Percentiles rank a stretch among this genome's conserved stretches.
Evolutionary conservation across 73 alveolate species (phyloP).

Genomic region (Uronychia setigera): DNA sequence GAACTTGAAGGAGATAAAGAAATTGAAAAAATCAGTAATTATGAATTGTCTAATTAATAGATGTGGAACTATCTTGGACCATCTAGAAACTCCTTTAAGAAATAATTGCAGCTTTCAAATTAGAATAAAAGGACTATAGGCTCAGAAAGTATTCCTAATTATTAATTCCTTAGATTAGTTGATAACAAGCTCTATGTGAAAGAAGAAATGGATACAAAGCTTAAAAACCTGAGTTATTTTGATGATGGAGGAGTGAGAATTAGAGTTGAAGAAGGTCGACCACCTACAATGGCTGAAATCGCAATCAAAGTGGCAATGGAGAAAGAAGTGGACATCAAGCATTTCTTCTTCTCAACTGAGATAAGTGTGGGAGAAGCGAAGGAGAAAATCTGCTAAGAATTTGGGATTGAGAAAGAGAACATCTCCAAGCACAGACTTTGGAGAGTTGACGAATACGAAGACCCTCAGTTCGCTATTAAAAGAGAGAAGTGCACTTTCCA

Average conservation of each 20-base stretch:
- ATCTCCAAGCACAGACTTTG: conserved; percentile 58
- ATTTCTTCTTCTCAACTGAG: conserved; percentile 55
- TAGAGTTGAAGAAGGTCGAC: conserved; percentile 69
- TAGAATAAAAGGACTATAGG: conserved; percentile 40
- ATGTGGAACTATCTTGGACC: conserved; percentile 32
- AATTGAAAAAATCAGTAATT: not conserved
- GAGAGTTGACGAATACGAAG: conserved; percentile 70
- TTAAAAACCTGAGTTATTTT: conserved; percentile 46
- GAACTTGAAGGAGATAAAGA: not conserved
- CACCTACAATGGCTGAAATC: conserved; percentile 66
- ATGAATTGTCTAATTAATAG: not conserved
- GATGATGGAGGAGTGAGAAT: conserved; percentile 58
- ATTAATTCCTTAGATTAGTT: no score
- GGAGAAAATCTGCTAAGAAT: conserved; percentile 50
- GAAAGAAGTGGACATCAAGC: conserved; percentile 22
- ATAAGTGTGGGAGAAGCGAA: conserved; percentile 56
- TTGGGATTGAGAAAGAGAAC: conserved; percentile 42
- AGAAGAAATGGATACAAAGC: conserved; percentile 57
- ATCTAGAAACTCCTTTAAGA: conserved; percentile 23
- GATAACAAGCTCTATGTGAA: conserved; percentile 42
- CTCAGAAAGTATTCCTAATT: no score
- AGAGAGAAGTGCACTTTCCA: conserved; percentile 45
- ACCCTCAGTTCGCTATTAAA: conserved; percentile 61
- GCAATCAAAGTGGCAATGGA: conserved; percentile 48
- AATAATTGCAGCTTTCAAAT: not conserved